A percentile compares a stretch with the other conserved stretches of the same genome.
Conservation (phyloP, 371 early-diverging fungal genomes). For the Coemansia linderi region DNA sequence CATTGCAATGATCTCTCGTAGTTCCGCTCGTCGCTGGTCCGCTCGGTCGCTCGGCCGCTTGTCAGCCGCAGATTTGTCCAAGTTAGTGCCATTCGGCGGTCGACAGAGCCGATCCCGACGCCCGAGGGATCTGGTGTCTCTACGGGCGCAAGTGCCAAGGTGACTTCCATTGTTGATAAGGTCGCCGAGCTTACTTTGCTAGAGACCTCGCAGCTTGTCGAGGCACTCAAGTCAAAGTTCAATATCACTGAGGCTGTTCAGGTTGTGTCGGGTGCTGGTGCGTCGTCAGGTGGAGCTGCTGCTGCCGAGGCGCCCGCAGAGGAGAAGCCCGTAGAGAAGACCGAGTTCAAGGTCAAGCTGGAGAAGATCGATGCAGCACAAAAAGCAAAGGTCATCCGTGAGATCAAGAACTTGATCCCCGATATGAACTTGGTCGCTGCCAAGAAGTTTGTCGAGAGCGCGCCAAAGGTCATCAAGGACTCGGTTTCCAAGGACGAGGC, state of each 20-base stretch:
- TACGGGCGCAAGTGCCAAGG: constrained; percentile 68
- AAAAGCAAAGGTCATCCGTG: constrained; percentile 97
- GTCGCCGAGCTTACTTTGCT: constrained; percentile 86
- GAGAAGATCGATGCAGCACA: constrained; percentile 92
- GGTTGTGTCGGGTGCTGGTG: constrained; percentile 68
- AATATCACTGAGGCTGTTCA: constrained; percentile 95
- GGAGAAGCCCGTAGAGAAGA: constrained; percentile 73
- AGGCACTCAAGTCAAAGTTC: constrained; percentile 78
- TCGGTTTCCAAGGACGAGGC: constrained; percentile 92
- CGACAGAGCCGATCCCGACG: constrained; percentile 40
- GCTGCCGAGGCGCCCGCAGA: constrained; percentile 66
- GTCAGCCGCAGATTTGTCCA: constrained; percentile 43
- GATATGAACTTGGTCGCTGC: constrained; percentile 96
- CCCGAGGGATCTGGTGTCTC: constrained; percentile 57
- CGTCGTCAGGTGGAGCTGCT: constrained; percentile 54
- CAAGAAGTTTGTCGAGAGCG: constrained; percentile 97
- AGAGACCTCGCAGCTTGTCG: constrained; percentile 88
- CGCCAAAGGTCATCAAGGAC: constrained; percentile 94
- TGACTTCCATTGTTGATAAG: constrained; percentile 82
- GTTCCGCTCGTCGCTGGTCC: constrained; percentile 39
- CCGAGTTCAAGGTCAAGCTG: constrained; percentile 91
- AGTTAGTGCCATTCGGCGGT: constrained; percentile 43
- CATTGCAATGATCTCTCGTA: constrained; percentile 5
- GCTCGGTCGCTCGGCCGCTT: constrained; percentile 38
- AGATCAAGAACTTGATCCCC: constrained; percentile 91